Conservation (phyloP, 371 early-diverging fungal genomes). For the Dichotomocladium elegans region DNA sequence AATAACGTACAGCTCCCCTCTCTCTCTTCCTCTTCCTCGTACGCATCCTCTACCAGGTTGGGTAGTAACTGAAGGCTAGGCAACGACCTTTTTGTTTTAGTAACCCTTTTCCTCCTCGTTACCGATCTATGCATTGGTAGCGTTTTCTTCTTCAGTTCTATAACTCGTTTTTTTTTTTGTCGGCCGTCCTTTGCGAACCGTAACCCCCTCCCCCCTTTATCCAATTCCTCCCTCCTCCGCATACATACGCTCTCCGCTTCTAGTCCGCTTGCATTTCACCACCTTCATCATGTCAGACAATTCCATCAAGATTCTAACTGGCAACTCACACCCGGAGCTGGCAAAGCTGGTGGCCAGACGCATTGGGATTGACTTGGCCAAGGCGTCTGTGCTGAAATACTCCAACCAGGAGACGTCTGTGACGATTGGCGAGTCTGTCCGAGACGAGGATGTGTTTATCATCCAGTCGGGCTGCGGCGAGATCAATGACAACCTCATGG, state of each 20-base stretch:
- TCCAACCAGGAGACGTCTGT: slow-evolving; percentile 97
- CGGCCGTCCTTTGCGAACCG: not conserved
- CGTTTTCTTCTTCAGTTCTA: not conserved
- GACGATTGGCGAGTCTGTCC: slow-evolving; percentile 95
- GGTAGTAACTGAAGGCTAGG: too few species aligned
- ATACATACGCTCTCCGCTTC: not conserved
- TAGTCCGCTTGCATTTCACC: not conserved
- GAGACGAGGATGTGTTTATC: slow-evolving; percentile 90
- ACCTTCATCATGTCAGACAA: slow-evolving; percentile 38
- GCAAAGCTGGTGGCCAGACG: slow-evolving; percentile 86
- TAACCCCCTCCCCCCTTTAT: not conserved
- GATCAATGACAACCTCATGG: slow-evolving; percentile 95
- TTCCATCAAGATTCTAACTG: slow-evolving; percentile 90
- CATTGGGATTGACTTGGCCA: slow-evolving; percentile 86
- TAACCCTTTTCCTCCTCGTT: too few species aligned
- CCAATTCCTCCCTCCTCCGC: not conserved
- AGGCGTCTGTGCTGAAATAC: slow-evolving; percentile 89
- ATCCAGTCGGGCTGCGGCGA: slow-evolving; percentile 89
- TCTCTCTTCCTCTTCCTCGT: not conserved
- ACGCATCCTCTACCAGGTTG: not conserved
- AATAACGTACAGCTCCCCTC: not conserved
- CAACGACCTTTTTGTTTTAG: too few species aligned
- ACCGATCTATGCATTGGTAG: too few species aligned
- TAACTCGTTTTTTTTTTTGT: not conserved
- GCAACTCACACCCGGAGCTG: slow-evolving; percentile 94